Conservation (phyloP, 1,284 basidiomycete species). For the Cutaneotrichosporon cyanovorans region DNA sequence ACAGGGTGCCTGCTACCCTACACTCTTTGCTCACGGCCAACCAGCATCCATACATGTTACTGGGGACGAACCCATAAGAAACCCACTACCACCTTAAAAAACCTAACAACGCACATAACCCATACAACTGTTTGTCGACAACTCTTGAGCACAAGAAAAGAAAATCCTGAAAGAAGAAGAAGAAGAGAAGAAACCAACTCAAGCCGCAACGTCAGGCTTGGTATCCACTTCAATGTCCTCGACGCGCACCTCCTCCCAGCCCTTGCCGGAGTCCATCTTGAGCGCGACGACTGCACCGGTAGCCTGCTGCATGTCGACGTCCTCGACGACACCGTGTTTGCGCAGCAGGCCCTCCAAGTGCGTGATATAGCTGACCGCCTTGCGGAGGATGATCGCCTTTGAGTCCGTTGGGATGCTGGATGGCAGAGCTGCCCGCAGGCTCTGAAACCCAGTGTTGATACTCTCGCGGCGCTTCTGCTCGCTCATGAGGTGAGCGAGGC, state of each 20-base stretch:
- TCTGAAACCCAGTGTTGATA: slow-evolving; percentile 39
- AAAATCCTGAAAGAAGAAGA: background rate
- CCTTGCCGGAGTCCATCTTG: slow-evolving; percentile 5
- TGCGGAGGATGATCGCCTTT: slow-evolving; percentile 41
- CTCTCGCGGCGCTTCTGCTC: slow-evolving; percentile 44
- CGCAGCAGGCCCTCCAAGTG: slow-evolving; percentile 27
- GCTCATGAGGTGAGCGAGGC: slow-evolving; percentile 40
- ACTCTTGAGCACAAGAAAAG: background rate
- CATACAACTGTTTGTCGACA: background rate
- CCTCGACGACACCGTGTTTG: slow-evolving; percentile 19
- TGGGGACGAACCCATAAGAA: background rate
- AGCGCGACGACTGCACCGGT: slow-evolving; percentile 7
- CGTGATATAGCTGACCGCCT: slow-evolving; percentile 37
- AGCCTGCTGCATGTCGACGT: slow-evolving; percentile 9
- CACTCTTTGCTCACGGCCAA: no score
- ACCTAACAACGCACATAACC: background rate
- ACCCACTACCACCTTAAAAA: background rate
- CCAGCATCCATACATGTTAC: no score
- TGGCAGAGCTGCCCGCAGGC: slow-evolving; percentile 31
- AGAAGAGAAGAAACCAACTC: background rate
- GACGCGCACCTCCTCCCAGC: slow-evolving; percentile 9
- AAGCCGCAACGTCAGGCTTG: slow-evolving; percentile 6
- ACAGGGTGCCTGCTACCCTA: no score
- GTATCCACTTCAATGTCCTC: slow-evolving; percentile 15
- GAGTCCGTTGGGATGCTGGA: slow-evolving; percentile 33